Percentiles rank a stretch among this genome's conserved stretches.
Evolutionary conservation across 257 asterid species (phyloP).

Genomic region (Eucommia ulmoides): DNA sequence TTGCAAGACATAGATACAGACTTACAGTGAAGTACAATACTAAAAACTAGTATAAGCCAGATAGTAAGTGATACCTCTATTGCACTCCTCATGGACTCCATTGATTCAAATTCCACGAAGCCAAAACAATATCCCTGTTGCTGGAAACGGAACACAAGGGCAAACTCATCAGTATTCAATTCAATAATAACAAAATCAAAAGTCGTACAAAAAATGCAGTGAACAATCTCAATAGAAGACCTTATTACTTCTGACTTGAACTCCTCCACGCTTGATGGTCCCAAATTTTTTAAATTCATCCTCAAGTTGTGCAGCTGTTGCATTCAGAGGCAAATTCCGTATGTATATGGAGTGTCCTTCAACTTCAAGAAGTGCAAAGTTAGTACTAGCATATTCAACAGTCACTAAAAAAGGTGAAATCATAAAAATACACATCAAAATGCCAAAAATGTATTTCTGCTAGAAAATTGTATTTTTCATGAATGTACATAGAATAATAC

Average conservation of each 20-base stretch:
- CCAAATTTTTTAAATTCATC: conserved; percentile 1
- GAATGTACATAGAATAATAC: background rate
- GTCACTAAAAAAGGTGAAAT: background rate
- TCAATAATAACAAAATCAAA: background rate
- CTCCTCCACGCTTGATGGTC: background rate
- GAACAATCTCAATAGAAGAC: background rate
- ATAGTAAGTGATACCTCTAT: conserved; percentile 1
- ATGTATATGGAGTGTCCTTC: conserved; percentile 2
- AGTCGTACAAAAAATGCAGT: background rate
- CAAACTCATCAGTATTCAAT: background rate
- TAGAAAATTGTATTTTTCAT: background rate
- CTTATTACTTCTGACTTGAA: conserved; percentile 1
- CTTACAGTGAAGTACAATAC: too few relatives aligned
- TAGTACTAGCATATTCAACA: background rate
- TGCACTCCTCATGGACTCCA: background rate
- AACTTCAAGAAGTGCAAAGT: background rate
- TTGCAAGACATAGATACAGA: too few relatives aligned
- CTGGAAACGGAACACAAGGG: background rate
- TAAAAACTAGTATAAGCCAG: too few relatives aligned
- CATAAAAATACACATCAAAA: background rate
- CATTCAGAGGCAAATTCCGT: conserved; percentile 1
- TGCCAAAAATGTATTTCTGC: background rate
- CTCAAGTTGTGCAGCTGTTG: background rate
- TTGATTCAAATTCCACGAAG: conserved; percentile 2
- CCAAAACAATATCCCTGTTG: conserved; percentile 3